Evolutionary conservation across 805 yeast genomes (phyloP).

Genomic region (Saccharomycopsis fibuligera): DNA sequence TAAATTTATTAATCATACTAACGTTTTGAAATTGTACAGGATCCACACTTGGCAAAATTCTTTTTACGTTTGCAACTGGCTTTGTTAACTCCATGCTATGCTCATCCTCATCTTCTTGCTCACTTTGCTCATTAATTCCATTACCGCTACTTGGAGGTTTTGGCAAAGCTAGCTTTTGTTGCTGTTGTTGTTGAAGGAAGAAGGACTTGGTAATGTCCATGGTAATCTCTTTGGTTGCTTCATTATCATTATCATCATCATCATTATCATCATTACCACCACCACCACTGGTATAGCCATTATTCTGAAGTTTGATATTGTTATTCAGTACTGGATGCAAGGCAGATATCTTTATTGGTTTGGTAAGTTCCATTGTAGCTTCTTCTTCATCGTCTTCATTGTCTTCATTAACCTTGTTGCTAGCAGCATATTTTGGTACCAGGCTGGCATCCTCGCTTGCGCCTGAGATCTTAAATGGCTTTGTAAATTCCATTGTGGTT

Average conservation of each 20-base stretch:
- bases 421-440: too few relatives aligned
- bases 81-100: slow-evolving; percentile 31
- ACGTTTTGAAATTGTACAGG: neutral
- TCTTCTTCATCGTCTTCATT: slow-evolving; percentile 11
- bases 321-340: neutral
- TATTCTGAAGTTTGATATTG: neutral
- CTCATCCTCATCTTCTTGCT: slow-evolving; percentile 5
- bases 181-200: neutral
- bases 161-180: neutral
- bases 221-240: slow-evolving; percentile 13
- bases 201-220: slow-evolving; percentile 19
- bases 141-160: neutral
- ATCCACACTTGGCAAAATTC: neutral
- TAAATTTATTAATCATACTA: neutral
- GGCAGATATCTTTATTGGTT: slow-evolving; percentile 4
- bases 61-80: neutral
- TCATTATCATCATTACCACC: neutral
- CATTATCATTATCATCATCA: neutral
- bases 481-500: slow-evolving; percentile 19
- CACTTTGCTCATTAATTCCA: too few relatives aligned
- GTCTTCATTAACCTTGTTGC: too few relatives aligned
- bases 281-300: neutral
- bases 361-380: slow-evolving; percentile 21
- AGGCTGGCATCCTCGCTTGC: too few relatives aligned
- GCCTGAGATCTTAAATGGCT: neutral